Evolutionary conservation across 129 eudicot genomes (phyloP).

Genomic region (Helianthus annuus): HanXRQr2.0-SUNRISE NC_035440.2:4368003-4368502

Average conservation of each 20-base stretch:
- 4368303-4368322: background rate
- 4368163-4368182: slow-evolving; percentile 73
- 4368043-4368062: background rate
- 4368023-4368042: background rate
- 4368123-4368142: slow-evolving; percentile 95
- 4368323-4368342: slow-evolving; percentile 3
- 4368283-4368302: background rate
- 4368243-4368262: slow-evolving; percentile 81
- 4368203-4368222: slow-evolving; percentile 88
- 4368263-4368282: background rate
- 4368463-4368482: too few species aligned
- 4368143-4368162: slow-evolving; percentile 90
- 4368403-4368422: too few species aligned
- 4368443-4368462: too few species aligned
- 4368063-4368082: slow-evolving; percentile 71
- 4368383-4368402: too few species aligned
- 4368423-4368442: too few species aligned
- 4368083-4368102: slow-evolving; percentile 59
- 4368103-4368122: slow-evolving; percentile 2
- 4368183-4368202: slow-evolving; percentile 66
- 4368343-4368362: background rate
- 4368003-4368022: background rate
- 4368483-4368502: too few species aligned
- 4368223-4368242: slow-evolving; percentile 93
- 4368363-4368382: too few species aligned